Evolutionary conservation across 129 eudicot species (phyloP).

Genomic region (Helichrysum umbraculigerum): DNA sequence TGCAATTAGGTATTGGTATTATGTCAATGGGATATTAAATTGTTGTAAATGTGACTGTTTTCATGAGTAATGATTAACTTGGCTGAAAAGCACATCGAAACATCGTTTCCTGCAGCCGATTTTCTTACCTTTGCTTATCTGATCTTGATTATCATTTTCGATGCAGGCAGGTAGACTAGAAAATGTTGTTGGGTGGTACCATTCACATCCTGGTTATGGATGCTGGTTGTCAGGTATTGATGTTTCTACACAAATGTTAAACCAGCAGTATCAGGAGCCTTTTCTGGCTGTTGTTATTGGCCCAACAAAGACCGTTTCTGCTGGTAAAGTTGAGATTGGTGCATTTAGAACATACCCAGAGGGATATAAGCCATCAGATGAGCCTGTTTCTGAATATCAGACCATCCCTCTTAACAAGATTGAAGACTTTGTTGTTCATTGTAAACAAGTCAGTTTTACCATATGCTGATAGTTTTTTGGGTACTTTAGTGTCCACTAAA

Average conservation of each 20-base stretch:
- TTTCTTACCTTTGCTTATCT: background rate
- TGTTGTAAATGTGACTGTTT: no score
- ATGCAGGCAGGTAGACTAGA: slow-evolving; percentile 88
- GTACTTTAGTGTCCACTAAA: background rate
- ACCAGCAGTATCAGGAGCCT: slow-evolving; percentile 96
- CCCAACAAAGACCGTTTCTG: slow-evolving; percentile 94
- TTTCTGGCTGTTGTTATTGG: slow-evolving; percentile 96
- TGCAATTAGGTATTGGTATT: no score
- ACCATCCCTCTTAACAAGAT: slow-evolving; percentile 97
- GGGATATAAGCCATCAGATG: slow-evolving; percentile 97
- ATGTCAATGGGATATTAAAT: no score
- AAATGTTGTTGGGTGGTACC: slow-evolving; percentile 99
- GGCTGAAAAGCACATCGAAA: no score
- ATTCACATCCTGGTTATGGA: slow-evolving; percentile 99
- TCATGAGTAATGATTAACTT: no score
- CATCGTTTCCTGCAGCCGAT: no score
- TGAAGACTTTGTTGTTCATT: slow-evolving; percentile 98
- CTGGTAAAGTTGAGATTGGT: slow-evolving; percentile 97
- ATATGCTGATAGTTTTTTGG: background rate
- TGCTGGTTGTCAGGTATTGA: slow-evolving; percentile 99
- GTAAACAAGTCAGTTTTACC: slow-evolving; percentile 75
- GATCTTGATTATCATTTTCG: background rate
- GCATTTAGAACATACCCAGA: slow-evolving; percentile 98
- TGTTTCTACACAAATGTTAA: slow-evolving; percentile 96
- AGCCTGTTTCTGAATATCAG: slow-evolving; percentile 94